phyloP scores from a whole-genome alignment of 2,329 filamentous ascomycete species.

The Penicillium olsonii region DNA sequence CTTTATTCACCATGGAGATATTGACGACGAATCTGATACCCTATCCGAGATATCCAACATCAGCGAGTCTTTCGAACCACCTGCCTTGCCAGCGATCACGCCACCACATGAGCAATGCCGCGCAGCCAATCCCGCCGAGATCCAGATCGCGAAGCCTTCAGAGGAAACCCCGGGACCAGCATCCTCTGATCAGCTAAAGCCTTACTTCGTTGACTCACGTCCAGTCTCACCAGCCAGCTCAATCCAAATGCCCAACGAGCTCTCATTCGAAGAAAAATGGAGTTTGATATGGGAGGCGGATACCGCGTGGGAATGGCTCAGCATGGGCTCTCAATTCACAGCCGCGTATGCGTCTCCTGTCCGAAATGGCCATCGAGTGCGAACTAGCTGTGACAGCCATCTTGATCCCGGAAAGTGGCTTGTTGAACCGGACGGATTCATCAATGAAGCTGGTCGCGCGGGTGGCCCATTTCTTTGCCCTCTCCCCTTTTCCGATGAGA shows the following conservation, averaged over 20 bases:
- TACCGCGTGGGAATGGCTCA: neutral
- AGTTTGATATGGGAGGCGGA: neutral
- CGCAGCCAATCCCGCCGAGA: no score
- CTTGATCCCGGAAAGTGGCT: neutral
- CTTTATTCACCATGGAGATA: no score
- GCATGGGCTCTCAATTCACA: neutral
- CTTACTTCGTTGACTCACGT: neutral
- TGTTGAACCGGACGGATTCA: neutral
- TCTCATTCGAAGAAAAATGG: neutral
- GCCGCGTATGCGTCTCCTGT: neutral
- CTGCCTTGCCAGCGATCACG: no score
- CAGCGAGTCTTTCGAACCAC: no score
- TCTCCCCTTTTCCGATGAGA: neutral
- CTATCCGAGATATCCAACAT: no score
- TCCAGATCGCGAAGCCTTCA: no score
- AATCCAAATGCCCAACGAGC: neutral
- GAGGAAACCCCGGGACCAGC: no score
- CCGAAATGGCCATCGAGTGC: neutral
- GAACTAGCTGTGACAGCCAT: conserved; percentile 1
- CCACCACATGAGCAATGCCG: no score
- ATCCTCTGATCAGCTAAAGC: no score
- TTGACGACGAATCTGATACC: no score
- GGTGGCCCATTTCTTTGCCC: neutral
- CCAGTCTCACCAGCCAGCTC: neutral
- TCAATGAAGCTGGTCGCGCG: neutral